Percentiles rank a stretch among this genome's conserved stretches.
These are phyloP conservation scores for Poa annua DNA, from an alignment of 176 grass and related monocot species.

Conservation along the genomic window DNA sequence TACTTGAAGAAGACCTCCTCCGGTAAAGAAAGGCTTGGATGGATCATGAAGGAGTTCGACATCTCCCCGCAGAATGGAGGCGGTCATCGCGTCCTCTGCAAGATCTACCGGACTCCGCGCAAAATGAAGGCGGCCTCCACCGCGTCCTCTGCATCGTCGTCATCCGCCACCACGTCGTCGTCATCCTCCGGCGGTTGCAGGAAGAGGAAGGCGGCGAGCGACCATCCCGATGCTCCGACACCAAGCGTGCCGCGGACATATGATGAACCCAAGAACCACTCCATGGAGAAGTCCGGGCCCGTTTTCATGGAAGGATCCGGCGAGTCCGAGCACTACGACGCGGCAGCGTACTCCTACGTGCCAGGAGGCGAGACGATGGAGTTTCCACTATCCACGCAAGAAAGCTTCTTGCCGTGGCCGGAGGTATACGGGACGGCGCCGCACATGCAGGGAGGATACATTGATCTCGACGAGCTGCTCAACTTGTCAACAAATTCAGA, in stretches of 20 bases:
- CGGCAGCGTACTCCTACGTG: background rate
- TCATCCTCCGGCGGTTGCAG: background rate
- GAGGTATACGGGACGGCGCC: background rate
- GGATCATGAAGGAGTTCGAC: slow-evolving; percentile 9
- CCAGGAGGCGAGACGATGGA: background rate
- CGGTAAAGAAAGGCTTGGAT: background rate
- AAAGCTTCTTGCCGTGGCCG: background rate
- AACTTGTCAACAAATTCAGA: background rate
- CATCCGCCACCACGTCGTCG: background rate
- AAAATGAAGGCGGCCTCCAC: too few relatives aligned
- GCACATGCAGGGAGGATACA: background rate
- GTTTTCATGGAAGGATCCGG: background rate
- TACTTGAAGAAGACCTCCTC: background rate
- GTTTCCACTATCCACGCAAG: background rate
- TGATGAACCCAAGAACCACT: background rate
- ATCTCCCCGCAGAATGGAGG: background rate
- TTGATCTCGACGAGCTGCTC: background rate
- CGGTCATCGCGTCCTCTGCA: background rate
- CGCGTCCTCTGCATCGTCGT: background rate
- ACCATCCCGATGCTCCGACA: background rate
- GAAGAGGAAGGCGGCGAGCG: background rate
- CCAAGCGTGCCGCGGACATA: background rate
- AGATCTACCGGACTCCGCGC: slow-evolving; percentile 7
- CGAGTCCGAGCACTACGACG: background rate
- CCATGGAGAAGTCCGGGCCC: background rate